Evolutionary conservation across 257 asterid species (phyloP).

Genomic region (Plantago ovata): DNA sequence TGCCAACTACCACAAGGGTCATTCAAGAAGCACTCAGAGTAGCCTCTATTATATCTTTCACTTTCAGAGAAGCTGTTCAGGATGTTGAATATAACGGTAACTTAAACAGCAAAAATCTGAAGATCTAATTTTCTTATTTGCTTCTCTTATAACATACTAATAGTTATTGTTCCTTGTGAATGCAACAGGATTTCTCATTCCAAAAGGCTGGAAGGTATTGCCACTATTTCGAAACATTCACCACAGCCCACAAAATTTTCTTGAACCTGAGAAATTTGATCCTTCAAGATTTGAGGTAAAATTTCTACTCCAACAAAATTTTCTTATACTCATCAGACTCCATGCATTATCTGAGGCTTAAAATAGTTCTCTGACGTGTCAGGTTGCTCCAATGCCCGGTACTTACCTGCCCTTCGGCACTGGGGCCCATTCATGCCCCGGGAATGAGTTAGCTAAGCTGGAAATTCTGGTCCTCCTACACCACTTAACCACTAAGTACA

Average conservation of each 20-base stretch:
- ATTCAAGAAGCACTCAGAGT: slow-evolving; percentile 78
- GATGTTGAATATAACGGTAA: slow-evolving; percentile 72
- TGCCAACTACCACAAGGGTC: slow-evolving; percentile 66
- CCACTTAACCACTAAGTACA: slow-evolving; percentile 90
- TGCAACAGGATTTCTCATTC: slow-evolving; percentile 65
- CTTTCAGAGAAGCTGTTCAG: slow-evolving; percentile 82
- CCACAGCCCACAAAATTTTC: slow-evolving; percentile 77
- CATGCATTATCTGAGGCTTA: slow-evolving; percentile 7
- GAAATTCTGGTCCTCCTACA: slow-evolving; percentile 83
- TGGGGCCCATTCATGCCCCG: slow-evolving; percentile 92
- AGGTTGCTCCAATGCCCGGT: slow-evolving; percentile 80
- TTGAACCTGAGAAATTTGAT: slow-evolving; percentile 92
- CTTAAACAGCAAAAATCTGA: slow-evolving; percentile 14
- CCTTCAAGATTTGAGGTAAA: slow-evolving; percentile 97
- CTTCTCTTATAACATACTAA: background rate
- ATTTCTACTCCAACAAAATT: background rate
- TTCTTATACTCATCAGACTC: background rate
- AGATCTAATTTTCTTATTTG: background rate
- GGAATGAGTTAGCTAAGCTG: slow-evolving; percentile 89
- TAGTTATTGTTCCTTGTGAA: background rate
- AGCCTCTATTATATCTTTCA: slow-evolving; percentile 64
- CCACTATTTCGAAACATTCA: slow-evolving; percentile 92
- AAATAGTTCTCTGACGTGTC: slow-evolving; percentile 12
- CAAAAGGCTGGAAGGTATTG: slow-evolving; percentile 95
- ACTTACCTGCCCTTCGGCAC: slow-evolving; percentile 96